phyloP scores from a whole-genome alignment of 164 flowering plant genomes.

The Stephania yunnanensis region DNA sequence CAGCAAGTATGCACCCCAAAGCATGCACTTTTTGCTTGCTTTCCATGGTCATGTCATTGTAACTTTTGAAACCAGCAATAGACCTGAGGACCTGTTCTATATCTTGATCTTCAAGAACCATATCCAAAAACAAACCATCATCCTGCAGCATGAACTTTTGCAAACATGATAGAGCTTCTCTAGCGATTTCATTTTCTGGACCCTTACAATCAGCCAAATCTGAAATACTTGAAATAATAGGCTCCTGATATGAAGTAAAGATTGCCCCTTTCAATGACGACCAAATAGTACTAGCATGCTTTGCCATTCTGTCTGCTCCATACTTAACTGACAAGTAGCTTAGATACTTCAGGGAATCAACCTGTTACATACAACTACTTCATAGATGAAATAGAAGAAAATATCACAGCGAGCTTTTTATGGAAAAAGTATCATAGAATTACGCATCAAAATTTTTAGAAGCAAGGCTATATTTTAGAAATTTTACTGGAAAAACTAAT shows the following conservation, averaged over 20 bases:
- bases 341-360: slow-evolving; percentile 82
- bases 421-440: not conserved
- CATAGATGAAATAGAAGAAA: not conserved
- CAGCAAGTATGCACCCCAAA: slow-evolving; percentile 48
- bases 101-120: slow-evolving; percentile 58
- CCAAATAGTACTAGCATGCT: slow-evolving; percentile 69
- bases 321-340: slow-evolving; percentile 49
- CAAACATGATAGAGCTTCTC: slow-evolving; percentile 57
- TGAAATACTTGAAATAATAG: slow-evolving; percentile 23
- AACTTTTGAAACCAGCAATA: slow-evolving; percentile 23
- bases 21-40: slow-evolving; percentile 48
- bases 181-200: slow-evolving; percentile 46
- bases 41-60: slow-evolving; percentile 33
- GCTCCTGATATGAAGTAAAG: slow-evolving; percentile 26
- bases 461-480: not conserved
- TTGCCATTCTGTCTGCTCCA: slow-evolving; percentile 63
- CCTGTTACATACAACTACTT: slow-evolving; percentile 31
- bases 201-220: slow-evolving; percentile 32
- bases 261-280: slow-evolving; percentile 51
- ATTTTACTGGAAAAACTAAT: not conserved
- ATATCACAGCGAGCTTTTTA: not conserved
- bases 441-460: not conserved
- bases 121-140: slow-evolving; percentile 28
- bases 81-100: slow-evolving; percentile 40
- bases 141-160: slow-evolving; percentile 41